Evolutionary conservation across 2,329 filamentous ascomycete species (phyloP).

Genomic region (Calonectria pauciramosa): DNA sequence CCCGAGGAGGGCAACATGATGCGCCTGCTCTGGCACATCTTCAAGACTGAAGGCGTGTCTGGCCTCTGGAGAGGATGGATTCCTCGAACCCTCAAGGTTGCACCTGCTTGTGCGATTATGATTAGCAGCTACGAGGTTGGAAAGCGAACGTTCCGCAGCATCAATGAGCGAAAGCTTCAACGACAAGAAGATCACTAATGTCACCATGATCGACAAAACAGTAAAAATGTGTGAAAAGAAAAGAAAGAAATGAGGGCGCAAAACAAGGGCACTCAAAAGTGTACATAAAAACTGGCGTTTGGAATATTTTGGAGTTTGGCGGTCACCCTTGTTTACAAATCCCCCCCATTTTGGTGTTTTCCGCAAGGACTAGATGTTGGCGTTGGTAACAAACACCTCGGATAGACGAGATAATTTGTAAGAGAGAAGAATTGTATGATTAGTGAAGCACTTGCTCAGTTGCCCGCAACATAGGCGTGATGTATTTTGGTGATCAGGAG

Average conservation of each 20-base stretch:
- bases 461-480: neutral
- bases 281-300: constrained; percentile 40
- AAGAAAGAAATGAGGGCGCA: neutral
- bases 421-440: constrained; percentile 19
- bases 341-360: constrained; percentile 9
- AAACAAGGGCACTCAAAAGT: constrained; percentile 23
- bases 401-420: constrained; percentile 44
- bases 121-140: constrained; percentile 98
- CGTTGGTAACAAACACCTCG: constrained; percentile 31
- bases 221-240: neutral
- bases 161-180: constrained; percentile 69
- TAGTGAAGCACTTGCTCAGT: neutral
- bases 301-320: constrained; percentile 7
- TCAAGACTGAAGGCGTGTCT: constrained; percentile 82
- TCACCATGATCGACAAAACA: neutral
- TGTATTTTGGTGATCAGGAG: neutral
- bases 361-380: constrained; percentile 35
- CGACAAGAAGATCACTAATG: constrained; percentile 16
- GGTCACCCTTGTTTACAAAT: constrained; percentile 18
- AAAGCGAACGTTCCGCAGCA: constrained; percentile 85
- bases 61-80: constrained; percentile 95
- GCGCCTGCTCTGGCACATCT: constrained; percentile 90
- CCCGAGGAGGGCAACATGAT: constrained; percentile 86
- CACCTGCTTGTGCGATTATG: constrained; percentile 98
- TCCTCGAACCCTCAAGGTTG: constrained; percentile 92